Percentiles rank a stretch among this genome's conserved stretches.
Conservation (phyloP, 768 basidiomycete species). For the Kwoniella shandongensis region DNA sequence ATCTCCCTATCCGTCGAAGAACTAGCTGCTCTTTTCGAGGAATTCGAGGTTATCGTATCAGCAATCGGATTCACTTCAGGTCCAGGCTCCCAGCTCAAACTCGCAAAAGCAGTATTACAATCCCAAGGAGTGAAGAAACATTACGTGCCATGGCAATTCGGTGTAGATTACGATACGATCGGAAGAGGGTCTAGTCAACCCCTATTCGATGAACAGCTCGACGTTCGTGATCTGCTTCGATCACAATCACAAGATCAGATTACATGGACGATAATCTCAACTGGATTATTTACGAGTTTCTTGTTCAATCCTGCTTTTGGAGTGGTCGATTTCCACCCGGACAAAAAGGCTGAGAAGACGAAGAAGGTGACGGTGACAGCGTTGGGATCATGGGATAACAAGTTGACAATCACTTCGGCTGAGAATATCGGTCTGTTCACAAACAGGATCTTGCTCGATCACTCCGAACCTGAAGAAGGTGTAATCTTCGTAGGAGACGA, state of each 20-base stretch:
- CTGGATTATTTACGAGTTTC: constrained; percentile 51
- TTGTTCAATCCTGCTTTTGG: constrained; percentile 48
- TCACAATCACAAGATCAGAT: constrained; percentile 29
- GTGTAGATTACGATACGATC: constrained; percentile 54
- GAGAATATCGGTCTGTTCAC: constrained; percentile 50
- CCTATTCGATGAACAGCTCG: constrained; percentile 54
- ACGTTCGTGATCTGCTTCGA: constrained; percentile 51
- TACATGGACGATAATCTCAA: constrained; percentile 50
- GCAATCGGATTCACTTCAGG: constrained; percentile 19
- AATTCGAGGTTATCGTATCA: constrained; percentile 16
- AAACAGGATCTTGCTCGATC: constrained; percentile 29
- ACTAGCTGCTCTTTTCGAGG: background rate
- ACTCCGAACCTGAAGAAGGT: constrained; percentile 7
- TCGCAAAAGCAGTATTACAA: constrained; percentile 45
- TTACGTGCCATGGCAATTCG: constrained; percentile 55
- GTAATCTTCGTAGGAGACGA: constrained; percentile 51
- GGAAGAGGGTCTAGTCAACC: constrained; percentile 49
- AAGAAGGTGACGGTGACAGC: constrained; percentile 27
- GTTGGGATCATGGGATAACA: constrained; percentile 41
- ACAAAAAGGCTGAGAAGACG: constrained; percentile 16
- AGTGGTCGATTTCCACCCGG: constrained; percentile 25
- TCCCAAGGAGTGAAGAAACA: constrained; percentile 32
- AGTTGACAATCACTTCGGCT: constrained; percentile 47
- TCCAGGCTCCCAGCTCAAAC: constrained; percentile 36
- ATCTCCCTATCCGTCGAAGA: background rate